Evolutionary conservation across 768 basidiomycete genomes (phyloP).

Genomic region (Hortiboletus campestris): DNA sequence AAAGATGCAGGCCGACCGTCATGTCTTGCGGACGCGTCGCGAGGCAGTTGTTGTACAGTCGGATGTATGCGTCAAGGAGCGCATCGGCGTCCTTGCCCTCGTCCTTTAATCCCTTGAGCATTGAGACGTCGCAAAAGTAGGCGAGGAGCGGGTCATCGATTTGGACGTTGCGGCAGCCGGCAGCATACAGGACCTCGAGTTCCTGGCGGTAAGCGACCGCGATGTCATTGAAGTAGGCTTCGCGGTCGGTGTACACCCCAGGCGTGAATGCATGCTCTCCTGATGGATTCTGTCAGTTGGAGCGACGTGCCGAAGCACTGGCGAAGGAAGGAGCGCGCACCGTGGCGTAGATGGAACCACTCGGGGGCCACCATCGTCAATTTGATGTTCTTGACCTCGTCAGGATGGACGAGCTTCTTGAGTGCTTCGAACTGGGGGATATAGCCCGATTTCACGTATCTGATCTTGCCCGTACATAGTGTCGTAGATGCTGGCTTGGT

Average conservation of each 20-base stretch:
- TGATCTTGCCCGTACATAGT: slow-evolving; percentile 55
- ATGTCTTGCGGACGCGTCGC: slow-evolving; percentile 38
- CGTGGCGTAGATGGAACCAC: slow-evolving; percentile 70
- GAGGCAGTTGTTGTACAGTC: slow-evolving; percentile 40
- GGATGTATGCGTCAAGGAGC: slow-evolving; percentile 59
- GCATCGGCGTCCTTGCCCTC: slow-evolving; percentile 60
- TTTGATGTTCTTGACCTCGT: slow-evolving; percentile 69
- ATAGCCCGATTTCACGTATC: slow-evolving; percentile 59
- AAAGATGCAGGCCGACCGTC: slow-evolving; percentile 43
- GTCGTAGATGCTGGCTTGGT: slow-evolving; percentile 21
- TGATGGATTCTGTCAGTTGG: not conserved
- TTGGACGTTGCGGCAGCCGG: slow-evolving; percentile 44
- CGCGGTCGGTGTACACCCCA: slow-evolving; percentile 22
- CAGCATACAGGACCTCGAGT: slow-evolving; percentile 42
- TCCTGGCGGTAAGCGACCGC: slow-evolving; percentile 46
- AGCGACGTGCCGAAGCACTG: not conserved
- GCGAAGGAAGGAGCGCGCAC: slow-evolving; percentile 28
- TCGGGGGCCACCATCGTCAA: slow-evolving; percentile 69
- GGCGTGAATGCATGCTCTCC: slow-evolving; percentile 24
- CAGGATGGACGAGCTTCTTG: slow-evolving; percentile 53
- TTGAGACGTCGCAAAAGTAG: slow-evolving; percentile 65
- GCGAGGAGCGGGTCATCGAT: slow-evolving; percentile 48
- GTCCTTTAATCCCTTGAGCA: slow-evolving; percentile 57
- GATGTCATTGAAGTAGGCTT: slow-evolving; percentile 50
- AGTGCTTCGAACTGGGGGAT: slow-evolving; percentile 60